Evolutionary conservation across 495 filamentous ascomycete species (phyloP), one percentile per base, ranked within the genome.

Genomic region (Trichocladium antarcticum): DNA sequence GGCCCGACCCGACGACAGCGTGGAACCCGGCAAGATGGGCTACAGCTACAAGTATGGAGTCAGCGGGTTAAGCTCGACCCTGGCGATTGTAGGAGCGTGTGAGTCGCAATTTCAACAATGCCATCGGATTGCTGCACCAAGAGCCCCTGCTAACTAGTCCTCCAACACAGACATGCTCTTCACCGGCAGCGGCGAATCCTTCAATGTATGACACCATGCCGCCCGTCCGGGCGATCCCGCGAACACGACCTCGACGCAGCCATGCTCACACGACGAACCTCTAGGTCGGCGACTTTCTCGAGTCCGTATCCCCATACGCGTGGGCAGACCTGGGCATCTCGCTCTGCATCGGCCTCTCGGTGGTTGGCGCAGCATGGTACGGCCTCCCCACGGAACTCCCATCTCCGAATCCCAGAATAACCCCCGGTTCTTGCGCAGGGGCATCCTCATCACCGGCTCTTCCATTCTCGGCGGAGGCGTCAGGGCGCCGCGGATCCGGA

Each of bases 401-500:
- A 1, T 17, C 17, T 45, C 5, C 2, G 6, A 4, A 1, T 19
- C 10, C 6, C 39, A 60, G 73, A 43, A 73, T 56, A 51, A 41
- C 47, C 15, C 49, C 32, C n/a, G 45, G 43, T 20, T 47, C 38
- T 31, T 34, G 9, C 20, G 24, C 51, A 97, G 90, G 92, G 93
- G 93, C 62, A 99, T 99, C 68, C 89, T 99, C 73, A 87, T 96
- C 45, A 96, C 92, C 10, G 93, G 93, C 58, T 94, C 89, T n/a
- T 95, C 89, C 42, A 99, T 99, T 63, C 75, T 99, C 53, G 93
- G 93, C 51, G 93, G 85, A 52, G 93, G 93, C 69, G 93, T 99
- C 63, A 85, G 83, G 58, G 92, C 93, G 22, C 93, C 92, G 16
- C 80, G 92, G 55, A 97, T 99, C 64, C 84, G 90, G 57, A 99